These are phyloP conservation scores for Pyrenophora tritici-repentis DNA, from an alignment of 2,329 filamentous ascomycete species.

Conservation along the genomic window DNA sequence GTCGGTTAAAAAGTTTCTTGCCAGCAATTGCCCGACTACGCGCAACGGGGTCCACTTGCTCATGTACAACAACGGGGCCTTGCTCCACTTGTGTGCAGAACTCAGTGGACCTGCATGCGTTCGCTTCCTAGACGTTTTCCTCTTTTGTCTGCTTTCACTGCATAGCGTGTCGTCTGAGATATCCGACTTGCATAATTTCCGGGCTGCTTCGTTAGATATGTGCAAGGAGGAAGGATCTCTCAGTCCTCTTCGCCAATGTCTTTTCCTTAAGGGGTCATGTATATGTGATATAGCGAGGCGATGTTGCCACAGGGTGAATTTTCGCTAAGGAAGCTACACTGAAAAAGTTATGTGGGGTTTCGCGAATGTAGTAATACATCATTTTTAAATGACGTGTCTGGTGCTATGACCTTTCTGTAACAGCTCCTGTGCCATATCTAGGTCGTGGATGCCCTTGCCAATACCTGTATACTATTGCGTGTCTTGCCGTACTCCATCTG, in stretches of 20 bases:
- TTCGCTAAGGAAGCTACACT: constrained; percentile 47
- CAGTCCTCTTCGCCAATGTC: constrained; percentile 24
- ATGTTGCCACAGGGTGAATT: constrained; percentile 20
- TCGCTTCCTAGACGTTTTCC: constrained; percentile 21
- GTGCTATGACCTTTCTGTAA: no score
- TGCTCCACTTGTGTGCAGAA: constrained; percentile 41
- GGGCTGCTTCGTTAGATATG: constrained; percentile 30
- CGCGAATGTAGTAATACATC: constrained; percentile 17
- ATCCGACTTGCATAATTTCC: constrained; percentile 50
- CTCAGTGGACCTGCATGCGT: constrained; percentile 21
- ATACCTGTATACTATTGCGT: no score
- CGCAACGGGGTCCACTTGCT: constrained; percentile 29
- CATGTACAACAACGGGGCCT: constrained; percentile 26
- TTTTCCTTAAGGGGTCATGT: constrained; percentile 13
- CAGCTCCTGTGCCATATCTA: no score
- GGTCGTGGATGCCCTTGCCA: no score
- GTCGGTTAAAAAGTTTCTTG: constrained; percentile 46
- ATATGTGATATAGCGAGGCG: constrained; percentile 43
- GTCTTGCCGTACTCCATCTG: no score
- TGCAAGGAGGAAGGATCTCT: constrained; percentile 52
- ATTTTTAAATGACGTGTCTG: background rate
- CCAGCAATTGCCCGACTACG: constrained; percentile 11
- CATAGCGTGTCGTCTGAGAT: constrained; percentile 47
- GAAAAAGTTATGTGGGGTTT: constrained; percentile 39
- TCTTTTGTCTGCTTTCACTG: constrained; percentile 30